Evolutionary conservation across 2,329 filamentous ascomycete genomes (phyloP), one percentile per base, ranked within the genome.

Genomic region (Akanthomyces lecanii): DNA sequence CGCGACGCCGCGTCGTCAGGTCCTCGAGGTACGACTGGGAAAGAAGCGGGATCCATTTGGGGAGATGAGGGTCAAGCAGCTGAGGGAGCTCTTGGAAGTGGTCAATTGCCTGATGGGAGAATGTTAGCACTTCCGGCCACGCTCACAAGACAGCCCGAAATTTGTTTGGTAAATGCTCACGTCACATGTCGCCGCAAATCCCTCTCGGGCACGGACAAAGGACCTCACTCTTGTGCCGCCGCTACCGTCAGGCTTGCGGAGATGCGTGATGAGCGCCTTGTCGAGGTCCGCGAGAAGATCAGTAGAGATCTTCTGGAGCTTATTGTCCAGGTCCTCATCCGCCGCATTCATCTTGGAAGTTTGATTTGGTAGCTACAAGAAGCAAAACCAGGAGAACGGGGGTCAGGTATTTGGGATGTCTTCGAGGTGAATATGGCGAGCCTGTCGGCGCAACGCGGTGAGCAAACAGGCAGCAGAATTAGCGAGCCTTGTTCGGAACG

Each of bases 61-160:
- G 87, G 48, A 99, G 82, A 74, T 94, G 85, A 11, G 91, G 86
- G 76, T 99, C 95, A 30, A 99, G 84, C 45, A 98, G 83, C 74
- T 99, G 95, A 21, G 95, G 95, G 67, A 96, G 89, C 79, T 97
- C 93, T 80, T 98, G 94, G 69, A 98, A 99, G 2, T 90, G 87
- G 68, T 97, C 92, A 56, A 99, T 85, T 5, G 84, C 74, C 79
- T 82, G 40, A 44, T n/a, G 40, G n/a, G 10, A 79, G 51, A 63
- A 65, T 28, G 67, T 33, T 69, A 67, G 50, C 21, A 21, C 21
- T 30, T 30, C 3, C 6, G 6, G 28, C 11, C 8, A 21, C 10
- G 45, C 21, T 5, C 21, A 50, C 64, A 18, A 54, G 45, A 47
- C 30, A 11, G 23, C 28, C 66, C 67, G 54, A 53, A 16, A 11